Base-by-base conservation (phyloP, 768 basidiomycete species). In the Mycena olivaceomarginata region DNA sequence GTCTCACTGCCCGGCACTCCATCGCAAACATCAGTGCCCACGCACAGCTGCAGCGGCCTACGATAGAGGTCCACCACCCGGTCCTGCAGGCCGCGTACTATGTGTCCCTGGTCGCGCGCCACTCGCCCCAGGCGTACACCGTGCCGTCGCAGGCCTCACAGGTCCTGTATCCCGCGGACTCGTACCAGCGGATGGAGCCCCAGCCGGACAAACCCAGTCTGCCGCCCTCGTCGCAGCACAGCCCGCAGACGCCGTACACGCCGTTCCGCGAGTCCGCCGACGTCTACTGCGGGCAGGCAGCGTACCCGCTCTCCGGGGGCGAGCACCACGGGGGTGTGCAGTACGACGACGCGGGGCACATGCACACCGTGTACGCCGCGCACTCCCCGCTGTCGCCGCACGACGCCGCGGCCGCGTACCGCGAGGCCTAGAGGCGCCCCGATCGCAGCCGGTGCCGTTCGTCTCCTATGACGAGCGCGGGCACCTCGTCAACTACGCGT, bases 1-100 rank as follows among this genome's bases (percentile, higher is more conserved):
- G 56, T 37, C 72, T 73, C 25, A 25, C 72, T 3, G 63, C 72
- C 7, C 72, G 72, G 31, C 72, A 73, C 72, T 73, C 72, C 3
- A 57, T 57, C 40, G 64, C 31, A 20, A 45, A 57, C 45, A 59
- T 70, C 18, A 8, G 7, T 53, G 7, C 51, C 18, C 8, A n/a
- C n/a, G 8, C 20, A 53, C 25, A 37, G 46, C 31, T 25, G 31
- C 65, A 16, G 41, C 68, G 60, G 41, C 31, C 31, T 3, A 31
- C 31, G 31, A 9, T 45, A 12, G 53, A 53, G 53, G 4, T 57
- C 5, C 67, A 56, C 39, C 37, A 56, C 5, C 53, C 67, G 20
- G 39, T 66, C 1, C 65, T 45, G 25, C 25, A 25, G 46, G 31
- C 31, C 31, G 31, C 31, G 31, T 3, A 31, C 31, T 31, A 31